phyloP scores from a whole-genome alignment of 371 early-diverging fungal genomes.

The Rhizopus microsporus region DNA sequence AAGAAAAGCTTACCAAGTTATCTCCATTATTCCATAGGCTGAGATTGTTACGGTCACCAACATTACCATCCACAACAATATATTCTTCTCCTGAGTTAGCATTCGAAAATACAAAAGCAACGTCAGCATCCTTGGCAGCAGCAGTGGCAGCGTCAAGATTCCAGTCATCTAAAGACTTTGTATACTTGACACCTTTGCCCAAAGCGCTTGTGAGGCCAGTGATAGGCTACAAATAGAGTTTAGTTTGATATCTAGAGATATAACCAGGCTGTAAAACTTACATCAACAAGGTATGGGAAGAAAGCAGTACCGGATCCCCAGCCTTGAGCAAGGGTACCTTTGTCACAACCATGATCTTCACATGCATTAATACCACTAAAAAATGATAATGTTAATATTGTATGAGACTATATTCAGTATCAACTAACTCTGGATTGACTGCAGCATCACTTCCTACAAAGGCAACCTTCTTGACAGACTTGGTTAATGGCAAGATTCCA shows the following conservation, averaged over 20 bases:
- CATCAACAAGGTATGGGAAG: slow-evolving; percentile 58
- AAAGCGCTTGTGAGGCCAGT: slow-evolving; percentile 42
- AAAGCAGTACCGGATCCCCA: slow-evolving; percentile 63
- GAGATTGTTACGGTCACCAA: slow-evolving; percentile 57
- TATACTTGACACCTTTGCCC: slow-evolving; percentile 26
- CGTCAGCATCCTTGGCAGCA: slow-evolving; percentile 44
- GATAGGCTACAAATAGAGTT: slow-evolving; percentile 8
- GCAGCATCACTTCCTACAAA: slow-evolving; percentile 58
- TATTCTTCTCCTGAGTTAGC: slow-evolving; percentile 59
- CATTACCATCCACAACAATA: slow-evolving; percentile 36
- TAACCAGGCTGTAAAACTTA: slow-evolving; percentile 8
- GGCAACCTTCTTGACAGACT: slow-evolving; percentile 23
- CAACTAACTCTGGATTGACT: slow-evolving; percentile 25
- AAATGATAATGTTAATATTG: neutral
- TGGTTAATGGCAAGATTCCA: slow-evolving; percentile 34
- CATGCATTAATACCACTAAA: slow-evolving; percentile 23
- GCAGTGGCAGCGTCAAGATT: slow-evolving; percentile 30
- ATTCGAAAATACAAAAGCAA: slow-evolving; percentile 57
- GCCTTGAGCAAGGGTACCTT: slow-evolving; percentile 59
- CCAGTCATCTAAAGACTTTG: slow-evolving; percentile 33
- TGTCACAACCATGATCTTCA: slow-evolving; percentile 25
- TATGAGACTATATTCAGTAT: neutral
- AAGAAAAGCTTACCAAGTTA: slow-evolving; percentile 33
- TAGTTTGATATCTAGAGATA: neutral
- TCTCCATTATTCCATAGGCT: slow-evolving; percentile 58